Conservation (phyloP, 163 green algal genomes). For the Chloromonas sp. region DNA sequence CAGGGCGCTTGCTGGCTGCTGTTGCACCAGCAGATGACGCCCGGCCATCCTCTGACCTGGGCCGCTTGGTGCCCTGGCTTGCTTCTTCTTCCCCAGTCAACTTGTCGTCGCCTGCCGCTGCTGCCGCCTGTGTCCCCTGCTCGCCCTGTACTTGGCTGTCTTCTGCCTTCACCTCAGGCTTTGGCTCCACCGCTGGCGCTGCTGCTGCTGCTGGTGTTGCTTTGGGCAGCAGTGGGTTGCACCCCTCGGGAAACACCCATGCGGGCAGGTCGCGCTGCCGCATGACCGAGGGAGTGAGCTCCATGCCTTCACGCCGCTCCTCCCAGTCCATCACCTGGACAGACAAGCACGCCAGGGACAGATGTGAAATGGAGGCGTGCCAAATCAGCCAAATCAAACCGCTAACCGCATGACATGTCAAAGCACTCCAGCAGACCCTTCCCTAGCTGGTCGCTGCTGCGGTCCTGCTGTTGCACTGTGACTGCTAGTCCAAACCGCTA, state of each 20-base stretch:
- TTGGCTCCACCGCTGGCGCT: not conserved
- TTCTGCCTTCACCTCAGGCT: not conserved
- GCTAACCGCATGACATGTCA: too few species aligned
- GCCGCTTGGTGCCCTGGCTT: not conserved
- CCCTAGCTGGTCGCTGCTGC: not conserved
- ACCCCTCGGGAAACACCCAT: slow-evolving; percentile 24
- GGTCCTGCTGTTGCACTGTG: not conserved
- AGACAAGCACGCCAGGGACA: not conserved
- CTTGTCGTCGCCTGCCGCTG: too few species aligned
- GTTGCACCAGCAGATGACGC: too few species aligned
- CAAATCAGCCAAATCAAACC: not conserved
- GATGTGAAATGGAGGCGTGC: not conserved
- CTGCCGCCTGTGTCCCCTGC: too few species aligned
- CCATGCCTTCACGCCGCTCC: slow-evolving; percentile 43
- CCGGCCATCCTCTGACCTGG: not conserved
- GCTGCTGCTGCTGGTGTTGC: not conserved
- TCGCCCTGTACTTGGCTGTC: too few species aligned
- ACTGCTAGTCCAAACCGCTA: too few species aligned
- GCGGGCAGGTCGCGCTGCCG: slow-evolving; percentile 37
- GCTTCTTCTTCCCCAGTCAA: not conserved
- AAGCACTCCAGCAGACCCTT: not conserved
- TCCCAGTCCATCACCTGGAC: slow-evolving; percentile 39
- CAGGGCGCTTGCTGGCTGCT: too few species aligned
- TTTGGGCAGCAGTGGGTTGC: not conserved
- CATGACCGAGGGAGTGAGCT: slow-evolving; percentile 36